A percentile compares a stretch with the other conserved stretches of the same genome.
phyloP scores from a whole-genome alignment of 768 basidiomycete genomes.

The Tubosaeta sp. region DNA sequence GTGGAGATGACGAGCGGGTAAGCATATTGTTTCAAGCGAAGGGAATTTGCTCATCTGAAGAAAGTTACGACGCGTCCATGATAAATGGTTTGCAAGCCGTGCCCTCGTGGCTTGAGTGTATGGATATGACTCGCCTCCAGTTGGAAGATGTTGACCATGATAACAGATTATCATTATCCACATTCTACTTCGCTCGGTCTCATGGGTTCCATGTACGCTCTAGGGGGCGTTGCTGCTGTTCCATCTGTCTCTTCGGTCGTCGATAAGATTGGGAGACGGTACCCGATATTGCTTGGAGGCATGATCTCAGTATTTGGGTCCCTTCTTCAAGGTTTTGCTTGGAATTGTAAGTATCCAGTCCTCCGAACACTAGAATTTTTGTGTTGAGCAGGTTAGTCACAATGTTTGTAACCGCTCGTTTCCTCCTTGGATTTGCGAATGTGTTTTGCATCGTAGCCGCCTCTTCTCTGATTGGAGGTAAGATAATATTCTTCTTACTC shows the following conservation, averaged over 20 bases:
- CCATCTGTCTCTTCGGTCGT: neutral
- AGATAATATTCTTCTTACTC: neutral
- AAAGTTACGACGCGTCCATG: constrained; percentile 42
- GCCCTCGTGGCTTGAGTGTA: constrained; percentile 51
- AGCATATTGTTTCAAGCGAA: neutral
- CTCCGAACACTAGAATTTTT: neutral
- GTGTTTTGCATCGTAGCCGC: constrained; percentile 3
- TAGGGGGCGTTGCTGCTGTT: neutral
- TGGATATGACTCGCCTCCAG: neutral
- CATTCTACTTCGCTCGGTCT: constrained; percentile 48
- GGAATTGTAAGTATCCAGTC: neutral
- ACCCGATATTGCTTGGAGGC: neutral
- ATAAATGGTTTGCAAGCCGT: constrained; percentile 62
- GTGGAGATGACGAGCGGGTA: constrained; percentile 11
- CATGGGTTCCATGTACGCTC: neutral
- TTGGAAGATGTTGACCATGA: neutral
- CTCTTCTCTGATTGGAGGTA: constrained; percentile 7
- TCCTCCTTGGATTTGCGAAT: neutral
- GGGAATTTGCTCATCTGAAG: neutral
- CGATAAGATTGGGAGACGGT: neutral
- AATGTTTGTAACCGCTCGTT: constrained; percentile 6
- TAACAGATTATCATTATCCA: constrained; percentile 41
- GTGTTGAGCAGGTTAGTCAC: neutral
- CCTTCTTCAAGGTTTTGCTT: neutral
- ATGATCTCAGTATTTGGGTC: neutral